These are phyloP conservation scores for Ashbya aceris DNA, from an alignment of 1,139 yeast genomes.

Conservation along the genomic window DNA sequence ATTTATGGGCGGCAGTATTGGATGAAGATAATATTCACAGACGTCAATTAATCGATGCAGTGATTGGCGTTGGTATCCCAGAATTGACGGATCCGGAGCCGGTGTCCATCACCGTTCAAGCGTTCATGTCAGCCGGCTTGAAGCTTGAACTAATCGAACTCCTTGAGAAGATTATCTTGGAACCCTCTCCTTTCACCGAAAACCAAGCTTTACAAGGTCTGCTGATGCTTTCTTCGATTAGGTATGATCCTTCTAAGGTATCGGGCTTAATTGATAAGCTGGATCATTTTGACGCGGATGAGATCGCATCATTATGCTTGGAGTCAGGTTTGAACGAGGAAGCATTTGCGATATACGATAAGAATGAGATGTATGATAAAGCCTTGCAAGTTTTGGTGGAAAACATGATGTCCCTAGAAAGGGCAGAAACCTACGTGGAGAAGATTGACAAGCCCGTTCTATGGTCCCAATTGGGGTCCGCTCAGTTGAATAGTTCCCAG, in stretches of 20 bases:
- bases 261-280: slow-evolving; percentile 76
- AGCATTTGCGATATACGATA: slow-evolving; percentile 88
- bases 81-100: slow-evolving; percentile 95
- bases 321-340: slow-evolving; percentile 87
- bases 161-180: slow-evolving; percentile 88
- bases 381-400: slow-evolving; percentile 91
- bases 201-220: slow-evolving; percentile 92
- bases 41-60: slow-evolving; percentile 85
- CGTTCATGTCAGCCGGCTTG: slow-evolving; percentile 92
- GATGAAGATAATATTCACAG: slow-evolving; percentile 71
- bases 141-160: slow-evolving; percentile 90
- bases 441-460: slow-evolving; percentile 76
- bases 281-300: slow-evolving; percentile 86
- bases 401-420: slow-evolving; percentile 84
- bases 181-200: slow-evolving; percentile 94
- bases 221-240: slow-evolving; percentile 85
- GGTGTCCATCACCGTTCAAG: slow-evolving; percentile 89
- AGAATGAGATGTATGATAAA: slow-evolving; percentile 64
- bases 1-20: slow-evolving; percentile 75
- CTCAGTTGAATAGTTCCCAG: slow-evolving; percentile 90
- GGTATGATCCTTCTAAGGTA: slow-evolving; percentile 86
- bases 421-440: slow-evolving; percentile 92
- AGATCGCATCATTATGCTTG: slow-evolving; percentile 86
- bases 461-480: slow-evolving; percentile 94
- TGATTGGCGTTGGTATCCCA: slow-evolving; percentile 93